Conservation (phyloP, 2,329 filamentous ascomycete species). For the Exophiala alcalophila region DNA sequence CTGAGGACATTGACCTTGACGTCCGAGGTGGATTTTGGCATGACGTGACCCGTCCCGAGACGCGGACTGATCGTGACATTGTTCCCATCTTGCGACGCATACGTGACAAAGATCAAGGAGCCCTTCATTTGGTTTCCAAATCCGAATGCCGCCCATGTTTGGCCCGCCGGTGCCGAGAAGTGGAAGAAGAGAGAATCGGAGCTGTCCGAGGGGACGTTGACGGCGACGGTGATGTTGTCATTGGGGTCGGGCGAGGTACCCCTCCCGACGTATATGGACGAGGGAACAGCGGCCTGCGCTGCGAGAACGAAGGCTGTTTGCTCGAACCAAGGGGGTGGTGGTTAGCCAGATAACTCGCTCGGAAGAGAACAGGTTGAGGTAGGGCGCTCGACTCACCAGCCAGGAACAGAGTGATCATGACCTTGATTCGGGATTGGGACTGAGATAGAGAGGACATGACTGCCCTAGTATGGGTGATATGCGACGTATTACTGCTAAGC, state of each 20-base stretch:
- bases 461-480: too few relatives aligned
- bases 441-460: conserved; percentile 9
- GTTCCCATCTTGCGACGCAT: conserved; percentile 29
- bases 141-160: conserved; percentile 33
- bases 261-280: conserved; percentile 17
- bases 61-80: conserved; percentile 33
- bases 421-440: conserved; percentile 9
- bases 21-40: conserved; percentile 39
- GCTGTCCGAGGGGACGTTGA: conserved; percentile 30
- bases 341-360: background rate
- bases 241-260: conserved; percentile 19
- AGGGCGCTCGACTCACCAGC: conserved; percentile 12
- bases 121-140: conserved; percentile 32
- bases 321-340: background rate
- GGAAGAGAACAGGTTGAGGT: background rate
- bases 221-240: conserved; percentile 27
- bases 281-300: conserved; percentile 21
- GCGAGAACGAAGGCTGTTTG: conserved; percentile 14
- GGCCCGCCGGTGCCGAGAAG: conserved; percentile 26
- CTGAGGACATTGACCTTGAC: conserved; percentile 47
- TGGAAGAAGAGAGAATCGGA: conserved; percentile 30
- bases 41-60: conserved; percentile 30
- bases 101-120: conserved; percentile 34
- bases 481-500: too few relatives aligned
- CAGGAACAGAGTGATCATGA: conserved; percentile 13